Conservation (phyloP, 306 rosid species). For the Sindora glabra region DNA sequence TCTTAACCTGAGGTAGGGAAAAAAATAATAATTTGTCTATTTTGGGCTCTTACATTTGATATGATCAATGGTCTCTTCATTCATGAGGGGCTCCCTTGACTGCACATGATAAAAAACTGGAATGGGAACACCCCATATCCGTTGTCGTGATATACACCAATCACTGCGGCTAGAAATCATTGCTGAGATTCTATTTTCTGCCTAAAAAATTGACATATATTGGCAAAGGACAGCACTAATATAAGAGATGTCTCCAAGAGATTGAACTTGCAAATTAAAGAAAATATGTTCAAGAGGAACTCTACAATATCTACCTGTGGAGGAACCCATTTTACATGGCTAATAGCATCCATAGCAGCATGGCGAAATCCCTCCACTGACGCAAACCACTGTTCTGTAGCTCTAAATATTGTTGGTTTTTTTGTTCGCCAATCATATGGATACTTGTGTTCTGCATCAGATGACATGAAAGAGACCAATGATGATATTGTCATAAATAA, state of each 20-base stretch:
- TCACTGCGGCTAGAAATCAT: conserved; percentile 93
- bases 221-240: conserved; percentile 13
- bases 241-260: background rate
- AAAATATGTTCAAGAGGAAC: conserved; percentile 1
- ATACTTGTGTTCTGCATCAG: conserved; percentile 81
- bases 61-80: conserved; percentile 79
- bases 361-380: conserved; percentile 93
- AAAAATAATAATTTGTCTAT: background rate
- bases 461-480: conserved; percentile 15
- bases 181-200: conserved; percentile 89
- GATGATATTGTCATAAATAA: conserved; percentile 4
- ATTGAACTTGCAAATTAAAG: conserved; percentile 2
- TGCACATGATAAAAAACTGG: conserved; percentile 89
- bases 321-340: conserved; percentile 85
- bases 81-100: conserved; percentile 88
- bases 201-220: conserved; percentile 42
- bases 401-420: conserved; percentile 95
- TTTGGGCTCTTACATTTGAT: conserved; percentile 55
- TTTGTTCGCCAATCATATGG: conserved; percentile 99
- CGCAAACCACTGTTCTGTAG: conserved; percentile 99
- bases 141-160: conserved; percentile 98
- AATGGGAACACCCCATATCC: conserved; percentile 99
- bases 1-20: background rate
- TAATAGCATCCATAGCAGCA: conserved; percentile 76
- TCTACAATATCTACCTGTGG: conserved; percentile 82